These are phyloP conservation scores for Melaleuca alternifolia DNA, from an alignment of 345 rosid genomes.

Conservation along the genomic window DNA sequence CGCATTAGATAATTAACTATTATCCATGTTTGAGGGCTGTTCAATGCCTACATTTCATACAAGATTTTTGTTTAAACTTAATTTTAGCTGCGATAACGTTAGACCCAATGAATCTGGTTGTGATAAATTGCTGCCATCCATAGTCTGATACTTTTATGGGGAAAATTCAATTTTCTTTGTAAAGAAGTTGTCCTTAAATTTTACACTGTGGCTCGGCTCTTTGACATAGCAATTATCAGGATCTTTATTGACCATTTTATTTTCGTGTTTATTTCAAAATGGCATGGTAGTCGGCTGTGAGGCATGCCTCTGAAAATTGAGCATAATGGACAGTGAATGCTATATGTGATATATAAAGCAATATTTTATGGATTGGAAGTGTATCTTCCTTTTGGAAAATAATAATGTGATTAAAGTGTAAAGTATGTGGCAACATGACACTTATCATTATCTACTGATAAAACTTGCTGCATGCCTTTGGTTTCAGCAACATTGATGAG, in stretches of 20 bases:
- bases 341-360: background rate
- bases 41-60: background rate
- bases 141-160: background rate
- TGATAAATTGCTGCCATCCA: background rate
- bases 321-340: background rate
- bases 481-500: conserved; percentile 55
- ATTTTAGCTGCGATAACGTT: background rate
- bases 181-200: background rate
- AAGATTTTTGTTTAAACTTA: background rate
- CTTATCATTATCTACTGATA: background rate
- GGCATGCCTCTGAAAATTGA: background rate
- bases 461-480: background rate
- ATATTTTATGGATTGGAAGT: background rate
- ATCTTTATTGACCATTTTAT: background rate
- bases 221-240: background rate
- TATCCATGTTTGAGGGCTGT: background rate
- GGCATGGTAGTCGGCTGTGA: background rate
- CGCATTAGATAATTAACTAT: background rate
- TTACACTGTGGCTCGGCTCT: background rate
- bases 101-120: background rate
- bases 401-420: background rate
- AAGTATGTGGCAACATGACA: background rate
- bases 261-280: background rate
- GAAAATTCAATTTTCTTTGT: background rate
- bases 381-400: background rate